Evolutionary conservation across 352 stramenopile species (phyloP).

Genomic region (Peronospora tabacina): DNA sequence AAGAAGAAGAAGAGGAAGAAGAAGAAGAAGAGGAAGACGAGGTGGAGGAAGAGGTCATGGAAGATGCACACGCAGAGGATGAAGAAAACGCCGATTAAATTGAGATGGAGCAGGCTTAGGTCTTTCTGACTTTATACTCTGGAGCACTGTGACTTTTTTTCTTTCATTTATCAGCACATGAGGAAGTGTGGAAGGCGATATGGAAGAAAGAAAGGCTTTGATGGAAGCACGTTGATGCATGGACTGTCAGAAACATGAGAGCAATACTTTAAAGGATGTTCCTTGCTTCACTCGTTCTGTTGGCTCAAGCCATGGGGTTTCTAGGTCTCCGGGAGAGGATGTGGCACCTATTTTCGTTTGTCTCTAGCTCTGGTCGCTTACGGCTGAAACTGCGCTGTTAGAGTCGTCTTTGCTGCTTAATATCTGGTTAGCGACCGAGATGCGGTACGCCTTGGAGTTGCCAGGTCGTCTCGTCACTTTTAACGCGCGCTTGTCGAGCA

Average conservation of each 20-base stretch:
- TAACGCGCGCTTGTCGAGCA: conserved; percentile 87
- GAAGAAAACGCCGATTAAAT: conserved; percentile 28
- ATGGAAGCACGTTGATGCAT: conserved; percentile 7
- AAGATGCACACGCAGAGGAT: conserved; percentile 29
- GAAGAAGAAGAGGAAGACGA: conserved; percentile 24
- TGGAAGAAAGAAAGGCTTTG: neutral
- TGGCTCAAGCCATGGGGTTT: conserved; percentile 7
- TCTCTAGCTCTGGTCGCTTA: conserved; percentile 17
- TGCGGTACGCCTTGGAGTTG: conserved; percentile 85
- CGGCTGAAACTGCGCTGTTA: conserved; percentile 2
- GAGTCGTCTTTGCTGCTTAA: conserved; percentile 36
- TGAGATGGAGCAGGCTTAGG: conserved; percentile 1
- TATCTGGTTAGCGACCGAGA: conserved; percentile 70
- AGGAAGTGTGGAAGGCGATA: conserved; percentile 5
- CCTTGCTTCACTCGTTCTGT: neutral
- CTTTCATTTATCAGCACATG: conserved; percentile 7
- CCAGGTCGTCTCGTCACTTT: conserved; percentile 89
- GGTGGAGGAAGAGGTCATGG: conserved; percentile 25
- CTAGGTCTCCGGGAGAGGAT: neutral
- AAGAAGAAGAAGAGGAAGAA: conserved; percentile 62
- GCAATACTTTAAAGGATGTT: conserved; percentile 16
- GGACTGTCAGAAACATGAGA: conserved; percentile 31
- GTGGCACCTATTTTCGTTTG: neutral
- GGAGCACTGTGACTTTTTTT: conserved; percentile 1
- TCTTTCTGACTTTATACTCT: conserved; percentile 7